These are phyloP conservation scores for Cercophora scortea DNA, from an alignment of 495 filamentous ascomycete genomes.

Conservation along the genomic window DNA sequence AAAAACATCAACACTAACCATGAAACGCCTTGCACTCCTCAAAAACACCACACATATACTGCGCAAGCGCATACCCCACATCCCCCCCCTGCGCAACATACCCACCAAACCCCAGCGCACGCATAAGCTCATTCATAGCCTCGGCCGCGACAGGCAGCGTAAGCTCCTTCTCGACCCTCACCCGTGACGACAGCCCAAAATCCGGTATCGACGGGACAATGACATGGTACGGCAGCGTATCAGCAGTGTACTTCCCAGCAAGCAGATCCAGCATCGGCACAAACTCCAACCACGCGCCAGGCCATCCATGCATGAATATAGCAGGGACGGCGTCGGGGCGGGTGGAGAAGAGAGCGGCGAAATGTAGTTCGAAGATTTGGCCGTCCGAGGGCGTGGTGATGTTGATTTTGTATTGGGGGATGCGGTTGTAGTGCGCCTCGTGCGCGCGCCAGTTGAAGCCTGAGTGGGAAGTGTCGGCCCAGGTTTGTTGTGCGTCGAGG, in stretches of 20 bases:
- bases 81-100: constrained; percentile 64
- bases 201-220: constrained; percentile 59
- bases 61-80: constrained; percentile 30
- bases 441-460: constrained; percentile 41
- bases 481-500: constrained; percentile 39
- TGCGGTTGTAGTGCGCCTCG: constrained; percentile 52
- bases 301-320: constrained; percentile 40
- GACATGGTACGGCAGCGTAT: constrained; percentile 53
- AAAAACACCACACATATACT: constrained; percentile 1
- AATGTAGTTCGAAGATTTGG: constrained; percentile 46
- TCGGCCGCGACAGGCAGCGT: constrained; percentile 31
- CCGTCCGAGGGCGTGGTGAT: constrained; percentile 36
- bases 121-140: constrained; percentile 51
- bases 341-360: constrained; percentile 53
- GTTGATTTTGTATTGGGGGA: constrained; percentile 52
- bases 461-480: too few relatives aligned
- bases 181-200: constrained; percentile 49
- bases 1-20: neutral
- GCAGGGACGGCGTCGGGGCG: constrained; percentile 52
- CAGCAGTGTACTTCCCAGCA: constrained; percentile 40
- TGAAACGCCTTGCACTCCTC: constrained; percentile 4
- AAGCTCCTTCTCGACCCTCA: constrained; percentile 44
- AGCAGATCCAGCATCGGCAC: constrained; percentile 33
- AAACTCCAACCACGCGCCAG: constrained; percentile 54
- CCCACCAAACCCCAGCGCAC: constrained; percentile 43